Base-by-base conservation (phyloP, 1,284 basidiomycete genomes). In the Sanghuangporus sanghuang region DNA sequence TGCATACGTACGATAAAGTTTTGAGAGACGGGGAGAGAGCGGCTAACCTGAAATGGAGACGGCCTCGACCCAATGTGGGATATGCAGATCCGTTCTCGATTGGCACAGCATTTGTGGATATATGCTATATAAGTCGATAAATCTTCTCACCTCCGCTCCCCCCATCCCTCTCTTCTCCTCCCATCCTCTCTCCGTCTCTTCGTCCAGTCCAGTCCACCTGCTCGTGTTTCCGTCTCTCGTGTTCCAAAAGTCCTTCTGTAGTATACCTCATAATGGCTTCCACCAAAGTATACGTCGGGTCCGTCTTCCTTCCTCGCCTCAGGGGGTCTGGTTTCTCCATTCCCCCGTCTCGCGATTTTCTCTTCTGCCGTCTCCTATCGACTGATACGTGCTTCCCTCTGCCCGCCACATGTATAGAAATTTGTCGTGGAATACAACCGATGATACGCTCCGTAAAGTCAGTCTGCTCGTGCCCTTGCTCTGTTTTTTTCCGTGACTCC, bases 371-470 rank as follows among this genome's bases (percentile, higher is more conserved):
- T 32, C 5, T 32, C 74, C 77, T 78, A 73, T 73, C 71, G 76
- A 84, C 83, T 86, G 78, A 86, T 81, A 73, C 72, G 44, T 46
- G 27, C 27, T 32, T 32, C 27, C 27, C 27, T 32, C 4, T 32
- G 27, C 66, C 64, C 67, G 73, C 74, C 70, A 70, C 69, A 74
- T 74, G 70, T 81, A 77, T 85, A 92, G 89, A 81, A 92, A 92
- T 85, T 81, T 92, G 83, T 91, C 89, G 82, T 92, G 93, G 93
- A 93, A 92, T 85, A 95, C 93, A 77, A 95, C 86, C 74, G 93
- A 95, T 85, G 93, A 95, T 63, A 85, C 85, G 67, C 84, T 96
- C 72, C 85, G 86, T 77, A 78, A 85, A 82, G 93, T 94, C 83
- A 87, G 89, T 91, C 70, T 82, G 78, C 52, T 66, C 44, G 61